These are phyloP conservation scores for Eucalyptus rudis DNA, from an alignment of 345 rosid species.

Conservation along the genomic window DNA sequence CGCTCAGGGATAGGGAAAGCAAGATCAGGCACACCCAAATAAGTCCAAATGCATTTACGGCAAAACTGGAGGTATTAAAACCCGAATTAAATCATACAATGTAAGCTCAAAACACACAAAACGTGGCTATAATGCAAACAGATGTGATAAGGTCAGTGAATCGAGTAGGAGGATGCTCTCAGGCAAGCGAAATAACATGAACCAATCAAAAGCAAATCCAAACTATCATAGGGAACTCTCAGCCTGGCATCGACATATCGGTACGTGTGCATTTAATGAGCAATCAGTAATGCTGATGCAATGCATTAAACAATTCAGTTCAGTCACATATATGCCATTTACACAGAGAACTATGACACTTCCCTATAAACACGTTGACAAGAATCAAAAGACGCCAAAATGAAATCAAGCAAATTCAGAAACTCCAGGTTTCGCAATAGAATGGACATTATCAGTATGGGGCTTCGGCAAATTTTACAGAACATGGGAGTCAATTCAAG, in stretches of 20 bases:
- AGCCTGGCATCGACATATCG: no score
- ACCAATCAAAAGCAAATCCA: no score
- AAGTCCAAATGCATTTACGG: neutral
- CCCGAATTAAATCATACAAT: neutral
- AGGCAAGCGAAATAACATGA: no score
- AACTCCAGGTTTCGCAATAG: neutral
- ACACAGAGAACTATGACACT: neutral
- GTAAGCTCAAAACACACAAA: neutral
- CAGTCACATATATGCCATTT: neutral
- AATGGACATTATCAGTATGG: no score
- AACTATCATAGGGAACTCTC: neutral
- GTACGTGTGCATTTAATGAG: neutral
- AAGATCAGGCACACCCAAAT: no score
- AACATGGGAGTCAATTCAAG: no score
- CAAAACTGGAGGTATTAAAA: neutral
- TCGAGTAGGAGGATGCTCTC: no score
- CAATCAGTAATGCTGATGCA: neutral
- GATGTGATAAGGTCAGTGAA: neutral
- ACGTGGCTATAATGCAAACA: no score
- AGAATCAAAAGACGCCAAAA: neutral
- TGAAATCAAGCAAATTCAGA: neutral
- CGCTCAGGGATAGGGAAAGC: no score
- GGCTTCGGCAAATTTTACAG: neutral
- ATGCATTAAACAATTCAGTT: neutral
- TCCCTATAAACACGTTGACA: neutral